phyloP scores from a whole-genome alignment of 1,284 basidiomycete genomes.

The Mrakiaceae sp. region DNA sequence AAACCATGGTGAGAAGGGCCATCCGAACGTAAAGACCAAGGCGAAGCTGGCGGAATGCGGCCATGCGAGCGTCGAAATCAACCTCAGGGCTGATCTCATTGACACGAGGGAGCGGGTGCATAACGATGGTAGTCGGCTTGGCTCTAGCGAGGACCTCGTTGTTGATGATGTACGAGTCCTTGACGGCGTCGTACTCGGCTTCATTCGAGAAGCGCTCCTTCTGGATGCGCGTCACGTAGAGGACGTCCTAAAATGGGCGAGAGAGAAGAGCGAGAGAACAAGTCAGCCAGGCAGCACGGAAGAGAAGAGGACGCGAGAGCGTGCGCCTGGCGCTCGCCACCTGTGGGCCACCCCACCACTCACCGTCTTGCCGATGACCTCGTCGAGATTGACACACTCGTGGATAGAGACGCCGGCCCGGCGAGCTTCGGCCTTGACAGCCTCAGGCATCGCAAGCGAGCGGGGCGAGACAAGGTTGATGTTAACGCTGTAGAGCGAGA shows the following conservation, averaged over 20 bases:
- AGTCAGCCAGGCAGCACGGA: no score
- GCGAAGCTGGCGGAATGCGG: conserved; percentile 98
- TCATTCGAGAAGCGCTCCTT: conserved; percentile 82
- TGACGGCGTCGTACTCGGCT: conserved; percentile 79
- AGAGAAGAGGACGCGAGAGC: no score
- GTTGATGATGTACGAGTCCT: conserved; percentile 86
- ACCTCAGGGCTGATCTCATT: conserved; percentile 98
- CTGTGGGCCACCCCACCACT: not conserved
- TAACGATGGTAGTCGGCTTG: conserved; percentile 93
- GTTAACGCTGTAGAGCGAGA: conserved; percentile 84
- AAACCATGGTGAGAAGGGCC: conserved; percentile 60
- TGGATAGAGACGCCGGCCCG: conserved; percentile 69
- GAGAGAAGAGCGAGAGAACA: not conserved
- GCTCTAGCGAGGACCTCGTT: conserved; percentile 83
- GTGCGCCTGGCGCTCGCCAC: no score
- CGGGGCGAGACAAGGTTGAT: conserved; percentile 93
- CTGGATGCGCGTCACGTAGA: conserved; percentile 94
- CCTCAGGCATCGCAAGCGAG: conserved; percentile 82
- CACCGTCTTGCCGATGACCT: conserved; percentile 71
- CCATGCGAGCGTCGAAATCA: conserved; percentile 90
- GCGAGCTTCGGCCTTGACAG: conserved; percentile 67
- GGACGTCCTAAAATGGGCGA: conserved; percentile 49
- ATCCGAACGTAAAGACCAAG: conserved; percentile 87
- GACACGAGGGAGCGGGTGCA: conserved; percentile 91
- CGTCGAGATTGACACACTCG: conserved; percentile 75